Percentiles rank a stretch among this genome's conserved stretches.
These are phyloP conservation scores for Pseudogymnoascus sp. DNA, from an alignment of 2,329 filamentous ascomycete genomes.

Conservation along the genomic window DNA sequence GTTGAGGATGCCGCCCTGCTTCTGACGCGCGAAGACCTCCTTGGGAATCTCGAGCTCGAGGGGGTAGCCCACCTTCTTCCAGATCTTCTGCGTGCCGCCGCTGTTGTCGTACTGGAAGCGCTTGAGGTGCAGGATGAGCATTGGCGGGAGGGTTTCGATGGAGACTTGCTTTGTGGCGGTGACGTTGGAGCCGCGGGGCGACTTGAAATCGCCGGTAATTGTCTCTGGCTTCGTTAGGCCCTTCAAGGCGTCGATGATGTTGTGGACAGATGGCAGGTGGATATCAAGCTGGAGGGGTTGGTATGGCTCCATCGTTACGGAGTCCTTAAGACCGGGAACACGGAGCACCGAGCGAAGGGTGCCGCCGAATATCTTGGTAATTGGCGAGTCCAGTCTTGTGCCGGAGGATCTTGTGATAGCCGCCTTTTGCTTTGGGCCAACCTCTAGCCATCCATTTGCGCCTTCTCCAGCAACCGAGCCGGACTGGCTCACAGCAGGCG, in stretches of 20 bases:
- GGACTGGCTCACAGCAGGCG: slow-evolving; percentile 30
- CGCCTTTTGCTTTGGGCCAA: slow-evolving; percentile 83
- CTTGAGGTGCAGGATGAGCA: slow-evolving; percentile 91
- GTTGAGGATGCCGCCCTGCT: slow-evolving; percentile 56
- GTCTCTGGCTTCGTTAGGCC: slow-evolving; percentile 77
- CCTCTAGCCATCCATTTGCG: slow-evolving; percentile 80
- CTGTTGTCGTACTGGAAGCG: slow-evolving; percentile 92
- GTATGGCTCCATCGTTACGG: slow-evolving; percentile 87
- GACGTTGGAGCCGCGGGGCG: slow-evolving; percentile 66
- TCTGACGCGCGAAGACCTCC: slow-evolving; percentile 75
- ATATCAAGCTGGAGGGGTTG: slow-evolving; percentile 94
- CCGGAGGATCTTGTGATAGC: slow-evolving; percentile 83
- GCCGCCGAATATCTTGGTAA: slow-evolving; percentile 92
- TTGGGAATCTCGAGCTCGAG: slow-evolving; percentile 88
- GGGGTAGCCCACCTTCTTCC: slow-evolving; percentile 96
- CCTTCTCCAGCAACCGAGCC: slow-evolving; percentile 34
- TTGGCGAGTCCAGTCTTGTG: slow-evolving; percentile 65
- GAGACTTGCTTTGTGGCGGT: slow-evolving; percentile 88
- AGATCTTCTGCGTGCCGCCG: slow-evolving; percentile 90
- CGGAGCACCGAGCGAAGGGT: slow-evolving; percentile 83
- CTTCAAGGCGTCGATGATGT: slow-evolving; percentile 85
- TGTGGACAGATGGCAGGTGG: slow-evolving; percentile 74
- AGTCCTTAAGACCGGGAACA: slow-evolving; percentile 79
- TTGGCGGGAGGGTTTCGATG: slow-evolving; percentile 83
- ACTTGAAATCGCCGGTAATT: slow-evolving; percentile 77